Evolutionary conservation across 208 protist genomes (phyloP).

Genomic region (Ichthyophonus hoferi): DNA sequence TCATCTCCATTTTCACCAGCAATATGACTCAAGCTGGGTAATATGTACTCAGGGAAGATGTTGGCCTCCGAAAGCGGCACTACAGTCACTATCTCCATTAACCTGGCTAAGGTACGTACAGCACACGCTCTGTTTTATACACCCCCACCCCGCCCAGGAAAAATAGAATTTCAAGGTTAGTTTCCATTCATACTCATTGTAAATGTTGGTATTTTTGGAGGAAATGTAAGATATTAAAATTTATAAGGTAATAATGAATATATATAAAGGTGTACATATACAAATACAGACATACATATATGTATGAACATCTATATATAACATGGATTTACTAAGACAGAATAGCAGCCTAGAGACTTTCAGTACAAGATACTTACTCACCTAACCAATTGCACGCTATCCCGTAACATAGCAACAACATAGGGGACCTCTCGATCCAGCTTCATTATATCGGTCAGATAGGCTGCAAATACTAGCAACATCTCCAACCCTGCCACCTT

Average conservation of each 20-base stretch:
- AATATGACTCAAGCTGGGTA: slow-evolving; percentile 21
- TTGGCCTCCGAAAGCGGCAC: neutral
- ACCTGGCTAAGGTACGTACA: slow-evolving; percentile 16
- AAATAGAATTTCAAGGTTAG: no score
- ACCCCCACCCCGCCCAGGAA: no score
- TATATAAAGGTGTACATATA: neutral
- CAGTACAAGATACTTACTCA: no score
- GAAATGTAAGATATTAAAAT: neutral
- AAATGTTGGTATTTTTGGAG: no score
- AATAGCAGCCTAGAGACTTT: no score
- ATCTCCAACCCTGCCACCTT: neutral
- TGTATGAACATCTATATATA: neutral
- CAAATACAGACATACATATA: neutral
- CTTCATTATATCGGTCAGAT: neutral
- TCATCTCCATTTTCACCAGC: slow-evolving; percentile 14
- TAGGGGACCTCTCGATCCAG: slow-evolving; percentile 6
- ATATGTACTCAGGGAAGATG: slow-evolving; percentile 31
- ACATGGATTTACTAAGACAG: no score
- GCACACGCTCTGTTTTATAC: slow-evolving; percentile 12
- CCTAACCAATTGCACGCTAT: neutral
- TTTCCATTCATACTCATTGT: no score
- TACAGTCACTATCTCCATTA: neutral
- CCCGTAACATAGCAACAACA: neutral
- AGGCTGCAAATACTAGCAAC: neutral
- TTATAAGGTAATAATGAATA: neutral